Conservation (phyloP, 1,284 basidiomycete genomes). For the Trametes versicolor region DNA sequence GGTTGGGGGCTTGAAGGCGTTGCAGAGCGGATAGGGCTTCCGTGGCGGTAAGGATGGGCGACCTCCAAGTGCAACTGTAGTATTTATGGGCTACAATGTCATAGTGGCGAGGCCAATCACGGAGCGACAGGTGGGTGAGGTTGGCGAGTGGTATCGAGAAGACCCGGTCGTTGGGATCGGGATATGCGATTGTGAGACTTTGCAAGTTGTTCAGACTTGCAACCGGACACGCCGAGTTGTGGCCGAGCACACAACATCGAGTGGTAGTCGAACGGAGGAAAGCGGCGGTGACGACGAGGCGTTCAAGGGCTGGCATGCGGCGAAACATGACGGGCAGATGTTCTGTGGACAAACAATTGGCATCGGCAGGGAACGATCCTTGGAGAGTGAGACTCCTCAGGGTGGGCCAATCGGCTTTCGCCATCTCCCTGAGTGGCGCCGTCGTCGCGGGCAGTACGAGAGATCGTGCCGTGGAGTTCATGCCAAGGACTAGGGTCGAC, state of each 20-base stretch:
- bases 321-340: neutral
- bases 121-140: slow-evolving; percentile 11
- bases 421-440: neutral
- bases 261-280: neutral
- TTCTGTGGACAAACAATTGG: too few species aligned
- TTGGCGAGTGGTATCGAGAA: slow-evolving; percentile 2
- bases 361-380: neutral
- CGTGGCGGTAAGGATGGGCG: slow-evolving; percentile 2
- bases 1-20: neutral
- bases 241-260: neutral
- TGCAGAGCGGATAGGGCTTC: slow-evolving; percentile 3
- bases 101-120: slow-evolving; percentile 23
- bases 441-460: neutral
- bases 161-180: neutral
- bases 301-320: neutral
- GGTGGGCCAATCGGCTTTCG: neutral
- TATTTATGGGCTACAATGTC: neutral
- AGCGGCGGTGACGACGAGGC: neutral
- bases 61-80: neutral
- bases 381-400: neutral
- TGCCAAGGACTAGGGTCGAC: neutral
- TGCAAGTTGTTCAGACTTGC: neutral
- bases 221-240: neutral
- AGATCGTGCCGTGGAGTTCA: neutral
- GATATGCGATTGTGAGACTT: neutral